phyloP scores from a whole-genome alignment of 202 grass and related monocot species.

The Eragrostis tef region DNA sequence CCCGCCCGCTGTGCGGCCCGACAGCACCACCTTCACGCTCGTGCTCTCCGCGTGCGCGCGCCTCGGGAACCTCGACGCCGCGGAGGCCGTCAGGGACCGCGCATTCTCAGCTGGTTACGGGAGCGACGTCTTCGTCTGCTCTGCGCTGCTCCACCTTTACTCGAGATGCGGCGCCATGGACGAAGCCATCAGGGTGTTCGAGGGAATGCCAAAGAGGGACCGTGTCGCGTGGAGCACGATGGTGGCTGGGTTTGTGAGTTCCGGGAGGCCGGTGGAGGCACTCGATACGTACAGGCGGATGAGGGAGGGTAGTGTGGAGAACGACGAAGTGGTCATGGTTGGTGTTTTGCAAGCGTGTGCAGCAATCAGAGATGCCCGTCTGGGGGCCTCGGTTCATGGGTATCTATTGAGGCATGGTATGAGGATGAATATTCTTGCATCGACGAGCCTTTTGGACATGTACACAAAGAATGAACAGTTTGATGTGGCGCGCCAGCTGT shows the following conservation, averaged over 20 bases:
- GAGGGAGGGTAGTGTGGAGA: slow-evolving; percentile 40
- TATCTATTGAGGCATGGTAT: slow-evolving; percentile 49
- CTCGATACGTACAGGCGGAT: slow-evolving; percentile 59
- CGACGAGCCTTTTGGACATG: slow-evolving; percentile 66
- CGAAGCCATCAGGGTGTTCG: slow-evolving; percentile 55
- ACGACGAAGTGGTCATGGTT: slow-evolving; percentile 60
- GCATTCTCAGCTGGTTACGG: slow-evolving; percentile 44
- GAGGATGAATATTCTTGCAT: slow-evolving; percentile 46
- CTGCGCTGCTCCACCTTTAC: slow-evolving; percentile 60
- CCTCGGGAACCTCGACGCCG: slow-evolving; percentile 48
- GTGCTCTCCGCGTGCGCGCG: slow-evolving; percentile 64
- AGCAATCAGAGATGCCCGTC: slow-evolving; percentile 17
- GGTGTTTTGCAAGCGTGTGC: slow-evolving; percentile 52
- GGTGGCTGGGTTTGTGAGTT: slow-evolving; percentile 56
- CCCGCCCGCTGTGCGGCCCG: no score
- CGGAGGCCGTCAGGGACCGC: slow-evolving; percentile 44
- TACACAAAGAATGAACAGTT: slow-evolving; percentile 56
- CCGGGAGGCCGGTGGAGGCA: slow-evolving; percentile 46
- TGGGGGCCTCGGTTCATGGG: slow-evolving; percentile 63
- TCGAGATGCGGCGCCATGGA: slow-evolving; percentile 57
- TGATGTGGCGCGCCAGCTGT: slow-evolving; percentile 46
- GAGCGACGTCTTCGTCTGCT: slow-evolving; percentile 67
- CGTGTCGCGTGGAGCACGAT: slow-evolving; percentile 67
- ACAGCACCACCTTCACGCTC: slow-evolving; percentile 74
- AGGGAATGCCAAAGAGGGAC: slow-evolving; percentile 63